phyloP scores from a whole-genome alignment of 768 basidiomycete species.

The Phaeotremella fagi region DNA sequence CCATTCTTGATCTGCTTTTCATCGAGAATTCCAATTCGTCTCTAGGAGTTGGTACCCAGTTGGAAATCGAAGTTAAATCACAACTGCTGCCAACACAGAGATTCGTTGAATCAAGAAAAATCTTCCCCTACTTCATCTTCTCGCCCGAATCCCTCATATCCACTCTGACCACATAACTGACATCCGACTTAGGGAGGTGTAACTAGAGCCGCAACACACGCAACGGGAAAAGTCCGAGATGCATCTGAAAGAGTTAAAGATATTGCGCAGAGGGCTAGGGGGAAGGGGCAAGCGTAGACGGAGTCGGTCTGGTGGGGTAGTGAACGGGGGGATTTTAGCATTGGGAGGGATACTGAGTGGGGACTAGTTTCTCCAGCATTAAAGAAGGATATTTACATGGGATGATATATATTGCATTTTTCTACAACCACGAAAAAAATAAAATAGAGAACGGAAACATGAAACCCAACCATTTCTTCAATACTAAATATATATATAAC shows the following conservation, averaged over 20 bases:
- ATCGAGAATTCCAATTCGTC: too few relatives aligned
- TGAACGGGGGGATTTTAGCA: conserved; percentile 7
- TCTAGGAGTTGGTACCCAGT: too few relatives aligned
- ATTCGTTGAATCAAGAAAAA: background rate
- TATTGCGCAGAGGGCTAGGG: background rate
- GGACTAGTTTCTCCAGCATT: too few relatives aligned
- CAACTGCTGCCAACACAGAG: background rate
- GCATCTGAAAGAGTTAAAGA: conserved; percentile 16
- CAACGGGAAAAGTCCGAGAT: conserved; percentile 23
- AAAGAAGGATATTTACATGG: too few relatives aligned
- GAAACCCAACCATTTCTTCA: too few relatives aligned
- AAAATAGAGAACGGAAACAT: too few relatives aligned
- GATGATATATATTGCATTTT: too few relatives aligned
- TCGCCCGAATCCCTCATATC: too few relatives aligned
- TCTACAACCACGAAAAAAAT: too few relatives aligned
- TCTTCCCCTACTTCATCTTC: background rate
- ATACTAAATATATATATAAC: too few relatives aligned
- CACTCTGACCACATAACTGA: too few relatives aligned
- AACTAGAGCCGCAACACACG: conserved; percentile 25
- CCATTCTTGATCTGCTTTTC: too few relatives aligned
- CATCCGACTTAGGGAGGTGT: conserved; percentile 24
- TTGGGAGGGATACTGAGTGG: background rate
- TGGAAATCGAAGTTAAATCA: background rate
- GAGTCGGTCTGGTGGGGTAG: conserved; percentile 7
- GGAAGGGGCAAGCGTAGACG: background rate